A percentile compares a stretch with the other conserved stretches of the same genome.
phyloP scores from a whole-genome alignment of 495 filamentous ascomycete genomes.

The Penicillium waksmanii region DNA sequence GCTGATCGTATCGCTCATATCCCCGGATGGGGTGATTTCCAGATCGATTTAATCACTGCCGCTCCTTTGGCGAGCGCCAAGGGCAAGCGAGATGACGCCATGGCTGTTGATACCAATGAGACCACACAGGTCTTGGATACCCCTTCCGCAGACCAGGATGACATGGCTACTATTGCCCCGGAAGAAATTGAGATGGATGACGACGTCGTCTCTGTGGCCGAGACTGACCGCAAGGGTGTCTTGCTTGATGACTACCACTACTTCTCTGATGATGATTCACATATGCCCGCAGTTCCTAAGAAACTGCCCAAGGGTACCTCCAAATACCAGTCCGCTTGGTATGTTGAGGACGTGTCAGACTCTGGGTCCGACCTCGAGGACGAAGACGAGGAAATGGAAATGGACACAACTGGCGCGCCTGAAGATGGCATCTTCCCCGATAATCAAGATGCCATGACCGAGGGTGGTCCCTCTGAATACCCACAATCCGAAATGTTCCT shows the following conservation, averaged over 20 bases:
- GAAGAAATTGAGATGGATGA: slow-evolving; percentile 80
- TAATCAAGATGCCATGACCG: slow-evolving; percentile 69
- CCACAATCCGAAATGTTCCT: slow-evolving; percentile 90
- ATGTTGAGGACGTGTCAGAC: slow-evolving; percentile 81
- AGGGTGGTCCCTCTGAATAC: slow-evolving; percentile 80
- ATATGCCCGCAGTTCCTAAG: slow-evolving; percentile 64
- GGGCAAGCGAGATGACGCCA: slow-evolving; percentile 65
- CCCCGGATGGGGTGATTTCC: slow-evolving; percentile 93
- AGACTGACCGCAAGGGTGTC: slow-evolving; percentile 72
- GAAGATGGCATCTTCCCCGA: slow-evolving; percentile 81
- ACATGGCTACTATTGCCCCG: slow-evolving; percentile 80
- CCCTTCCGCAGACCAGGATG: slow-evolving; percentile 78
- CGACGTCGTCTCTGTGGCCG: slow-evolving; percentile 58
- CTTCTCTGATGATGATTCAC: slow-evolving; percentile 88
- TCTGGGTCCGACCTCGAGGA: slow-evolving; percentile 84
- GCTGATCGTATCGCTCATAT: slow-evolving; percentile 88
- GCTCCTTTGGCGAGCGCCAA: slow-evolving; percentile 60
- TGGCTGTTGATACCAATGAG: slow-evolving; percentile 65
- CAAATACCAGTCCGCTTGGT: slow-evolving; percentile 93
- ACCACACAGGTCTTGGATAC: slow-evolving; percentile 61
- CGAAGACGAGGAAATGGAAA: slow-evolving; percentile 55
- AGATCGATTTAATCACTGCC: slow-evolving; percentile 83
- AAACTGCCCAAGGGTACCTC: slow-evolving; percentile 89
- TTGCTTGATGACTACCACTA: slow-evolving; percentile 97
- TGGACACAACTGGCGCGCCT: slow-evolving; percentile 57